Conservation (phyloP, 73 alveolate genomes). For the Paramecium tetraurelia region DNA sequence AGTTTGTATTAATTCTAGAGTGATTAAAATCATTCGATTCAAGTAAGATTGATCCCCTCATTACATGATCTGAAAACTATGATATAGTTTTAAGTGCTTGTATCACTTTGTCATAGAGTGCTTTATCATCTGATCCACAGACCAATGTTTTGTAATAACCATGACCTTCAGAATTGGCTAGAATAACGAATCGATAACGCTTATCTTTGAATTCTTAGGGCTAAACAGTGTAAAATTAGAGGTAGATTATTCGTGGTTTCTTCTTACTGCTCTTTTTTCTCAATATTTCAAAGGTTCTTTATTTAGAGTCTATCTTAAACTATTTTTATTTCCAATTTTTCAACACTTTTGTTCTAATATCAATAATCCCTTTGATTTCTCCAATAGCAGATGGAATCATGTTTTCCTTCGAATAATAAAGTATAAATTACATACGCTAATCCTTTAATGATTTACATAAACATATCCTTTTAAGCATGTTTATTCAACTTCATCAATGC, state of each 20-base stretch:
- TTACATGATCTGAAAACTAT: background rate
- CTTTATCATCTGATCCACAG: conserved; percentile 24
- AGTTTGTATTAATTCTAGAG: background rate
- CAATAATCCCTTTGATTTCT: conserved; percentile 1
- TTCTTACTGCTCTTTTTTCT: background rate
- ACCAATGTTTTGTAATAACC: conserved; percentile 40
- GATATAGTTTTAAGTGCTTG: conserved; percentile 3
- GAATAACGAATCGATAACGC: background rate
- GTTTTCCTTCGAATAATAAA: background rate
- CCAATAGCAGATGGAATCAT: background rate
- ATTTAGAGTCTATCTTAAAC: background rate
- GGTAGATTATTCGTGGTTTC: background rate
- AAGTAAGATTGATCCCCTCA: background rate
- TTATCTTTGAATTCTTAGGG: conserved; percentile 8
- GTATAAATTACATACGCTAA: background rate
- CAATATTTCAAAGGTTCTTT: conserved; percentile 5
- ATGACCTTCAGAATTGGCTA: background rate
- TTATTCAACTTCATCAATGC: background rate
- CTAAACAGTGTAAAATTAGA: background rate
- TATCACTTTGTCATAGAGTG: background rate
- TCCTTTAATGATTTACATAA: background rate
- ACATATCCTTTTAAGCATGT: background rate
- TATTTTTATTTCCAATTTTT: background rate
- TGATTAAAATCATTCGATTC: background rate
- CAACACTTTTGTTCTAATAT: background rate